Percentiles rank a stretch among this genome's conserved stretches.
Evolutionary conservation across 2,329 filamentous ascomycete genomes (phyloP).

Genomic region (Sodiomyces alkalinus): DNA sequence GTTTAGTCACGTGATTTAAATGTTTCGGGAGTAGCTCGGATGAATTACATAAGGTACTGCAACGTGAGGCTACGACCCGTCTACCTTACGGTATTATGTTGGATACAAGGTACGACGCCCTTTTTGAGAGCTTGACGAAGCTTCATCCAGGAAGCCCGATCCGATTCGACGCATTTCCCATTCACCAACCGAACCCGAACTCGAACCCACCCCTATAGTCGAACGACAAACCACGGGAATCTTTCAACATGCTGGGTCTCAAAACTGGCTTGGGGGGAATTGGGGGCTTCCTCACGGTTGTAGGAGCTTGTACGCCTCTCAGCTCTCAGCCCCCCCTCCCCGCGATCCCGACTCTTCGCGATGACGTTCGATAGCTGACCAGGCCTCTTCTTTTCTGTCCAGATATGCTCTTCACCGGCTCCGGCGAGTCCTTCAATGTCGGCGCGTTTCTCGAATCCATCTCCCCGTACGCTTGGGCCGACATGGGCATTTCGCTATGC

Average conservation of each 20-base stretch:
- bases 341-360: neutral
- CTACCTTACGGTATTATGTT: too few relatives aligned
- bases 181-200: neutral
- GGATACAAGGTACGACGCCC: too few relatives aligned
- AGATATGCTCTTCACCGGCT: conserved; percentile 99
- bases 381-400: conserved; percentile 10
- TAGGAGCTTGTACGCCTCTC: conserved; percentile 58
- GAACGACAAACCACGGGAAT: conserved; percentile 10
- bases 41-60: neutral
- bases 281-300: conserved; percentile 51
- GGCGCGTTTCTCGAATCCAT: conserved; percentile 88
- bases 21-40: neutral
- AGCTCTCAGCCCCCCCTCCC: neutral
- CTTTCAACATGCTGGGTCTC: conserved; percentile 52
- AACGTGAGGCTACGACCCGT: too few relatives aligned
- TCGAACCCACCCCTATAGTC: conserved; percentile 5
- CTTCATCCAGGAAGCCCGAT: conserved; percentile 5
- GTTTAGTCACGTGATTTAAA: neutral
- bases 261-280: conserved; percentile 55
- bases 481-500: conserved; percentile 79
- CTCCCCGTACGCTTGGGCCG: conserved; percentile 89
- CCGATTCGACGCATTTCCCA: neutral
- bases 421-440: conserved; percentile 93
- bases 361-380: conserved; percentile 5
- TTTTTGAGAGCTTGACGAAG: conserved; percentile 8